Conservation (phyloP, 805 yeast species). For the Zygoascus tannicola region DNA sequence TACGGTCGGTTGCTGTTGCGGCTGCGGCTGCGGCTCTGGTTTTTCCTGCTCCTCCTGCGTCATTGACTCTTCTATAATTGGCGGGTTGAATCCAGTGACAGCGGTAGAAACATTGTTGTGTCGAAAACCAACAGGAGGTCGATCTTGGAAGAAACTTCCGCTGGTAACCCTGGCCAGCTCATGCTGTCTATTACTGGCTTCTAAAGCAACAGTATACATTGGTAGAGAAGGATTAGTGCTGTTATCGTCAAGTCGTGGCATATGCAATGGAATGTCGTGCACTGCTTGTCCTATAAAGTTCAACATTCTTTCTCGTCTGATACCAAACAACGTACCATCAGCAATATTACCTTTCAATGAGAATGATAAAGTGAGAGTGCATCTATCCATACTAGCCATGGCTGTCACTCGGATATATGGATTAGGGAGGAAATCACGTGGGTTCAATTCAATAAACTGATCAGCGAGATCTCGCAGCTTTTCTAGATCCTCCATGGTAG, state of each 20-base stretch:
- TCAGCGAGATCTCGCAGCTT: conserved; percentile 22
- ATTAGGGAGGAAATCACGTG: conserved; percentile 29
- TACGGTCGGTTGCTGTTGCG: too few species aligned
- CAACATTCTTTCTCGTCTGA: conserved; percentile 24
- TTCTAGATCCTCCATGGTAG: conserved; percentile 28
- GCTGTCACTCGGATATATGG: conserved; percentile 27
- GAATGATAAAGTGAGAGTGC: conserved; percentile 23
- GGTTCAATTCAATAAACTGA: conserved; percentile 26
- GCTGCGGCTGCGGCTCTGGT: background rate
- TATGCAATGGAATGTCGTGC: conserved; percentile 27
- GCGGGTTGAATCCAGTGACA: background rate
- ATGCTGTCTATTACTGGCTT: background rate
- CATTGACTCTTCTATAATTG: background rate
- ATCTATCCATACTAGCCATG: conserved; percentile 28
- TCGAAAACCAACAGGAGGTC: background rate
- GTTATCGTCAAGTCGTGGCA: conserved; percentile 29
- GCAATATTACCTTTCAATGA: conserved; percentile 26
- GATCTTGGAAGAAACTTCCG: background rate
- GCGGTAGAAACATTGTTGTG: background rate
- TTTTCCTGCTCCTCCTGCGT: background rate
- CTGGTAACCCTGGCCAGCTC: background rate
- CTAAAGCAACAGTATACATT: conserved; percentile 10
- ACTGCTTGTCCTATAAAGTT: conserved; percentile 26
- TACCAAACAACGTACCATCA: conserved; percentile 24
- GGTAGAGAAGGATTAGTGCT: conserved; percentile 29